phyloP scores from a whole-genome alignment of 345 rosid species.

The Gossypium anomalum region DNA sequence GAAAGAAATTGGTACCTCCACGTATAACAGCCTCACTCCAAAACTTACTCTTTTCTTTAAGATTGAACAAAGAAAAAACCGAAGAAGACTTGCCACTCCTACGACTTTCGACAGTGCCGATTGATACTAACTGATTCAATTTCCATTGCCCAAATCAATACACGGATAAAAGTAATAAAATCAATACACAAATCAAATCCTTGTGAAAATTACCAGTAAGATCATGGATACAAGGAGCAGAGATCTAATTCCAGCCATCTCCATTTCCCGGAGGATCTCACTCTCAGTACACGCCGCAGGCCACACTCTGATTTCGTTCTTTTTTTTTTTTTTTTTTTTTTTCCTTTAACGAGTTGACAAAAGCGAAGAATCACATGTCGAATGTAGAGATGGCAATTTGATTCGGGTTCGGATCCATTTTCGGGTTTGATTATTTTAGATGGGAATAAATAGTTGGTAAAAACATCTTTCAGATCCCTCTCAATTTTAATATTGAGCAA shows the following conservation, averaged over 20 bases:
- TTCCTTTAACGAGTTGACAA: neutral
- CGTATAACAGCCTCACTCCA: constrained; percentile 92
- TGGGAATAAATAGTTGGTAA: no score
- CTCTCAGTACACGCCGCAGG: neutral
- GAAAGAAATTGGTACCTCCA: constrained; percentile 32
- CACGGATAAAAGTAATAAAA: neutral
- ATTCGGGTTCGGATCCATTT: neutral
- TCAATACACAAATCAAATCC: neutral
- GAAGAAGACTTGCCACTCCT: constrained; percentile 45
- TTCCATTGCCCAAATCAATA: constrained; percentile 19
- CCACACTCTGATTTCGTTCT: neutral
- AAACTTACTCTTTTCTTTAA: constrained; percentile 75
- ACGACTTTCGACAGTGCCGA: constrained; percentile 34
- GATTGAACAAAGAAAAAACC: constrained; percentile 84
- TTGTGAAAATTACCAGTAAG: constrained; percentile 5
- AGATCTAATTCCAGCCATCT: constrained; percentile 9
- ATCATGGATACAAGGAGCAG: neutral
- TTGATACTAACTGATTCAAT: constrained; percentile 34
- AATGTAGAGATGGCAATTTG: neutral
- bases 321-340: neutral
- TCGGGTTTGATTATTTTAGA: neutral
- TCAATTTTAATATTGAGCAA: no score
- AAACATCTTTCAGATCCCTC: no score
- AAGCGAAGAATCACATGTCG: neutral
- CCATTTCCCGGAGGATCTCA: neutral